Percentiles rank a stretch among this genome's conserved stretches.
phyloP scores from a whole-genome alignment of 352 stramenopile genomes.

The Aphanomyces cochlioides region DNA sequence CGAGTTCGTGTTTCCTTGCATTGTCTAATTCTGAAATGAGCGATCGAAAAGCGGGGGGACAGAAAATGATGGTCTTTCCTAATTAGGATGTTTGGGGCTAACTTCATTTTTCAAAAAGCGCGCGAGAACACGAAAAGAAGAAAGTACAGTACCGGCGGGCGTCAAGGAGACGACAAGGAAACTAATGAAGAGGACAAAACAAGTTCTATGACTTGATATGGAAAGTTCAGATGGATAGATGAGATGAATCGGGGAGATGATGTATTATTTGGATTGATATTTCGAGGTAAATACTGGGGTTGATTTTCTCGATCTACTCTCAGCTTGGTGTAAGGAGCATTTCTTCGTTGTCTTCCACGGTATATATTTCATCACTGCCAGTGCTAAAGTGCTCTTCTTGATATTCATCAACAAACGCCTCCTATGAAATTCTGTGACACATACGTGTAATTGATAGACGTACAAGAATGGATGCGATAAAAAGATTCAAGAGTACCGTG shows the following conservation, averaged over 20 bases:
- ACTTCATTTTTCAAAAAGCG: no score
- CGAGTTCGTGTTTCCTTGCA: not conserved
- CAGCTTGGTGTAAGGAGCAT: no score
- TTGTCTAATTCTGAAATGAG: not conserved
- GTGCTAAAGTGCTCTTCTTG: conserved; percentile 7
- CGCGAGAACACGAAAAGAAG: no score
- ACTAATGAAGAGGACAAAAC: no score
- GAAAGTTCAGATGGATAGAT: no score
- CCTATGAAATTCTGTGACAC: not conserved
- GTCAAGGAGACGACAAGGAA: no score
- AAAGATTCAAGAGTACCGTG: conserved; percentile 65
- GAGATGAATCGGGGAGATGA: no score
- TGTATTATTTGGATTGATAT: no score
- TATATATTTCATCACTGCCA: not conserved
- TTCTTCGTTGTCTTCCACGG: not conserved
- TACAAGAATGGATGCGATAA: conserved; percentile 46
- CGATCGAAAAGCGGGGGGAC: not conserved
- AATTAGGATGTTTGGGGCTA: not conserved
- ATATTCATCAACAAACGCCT: conserved; percentile 29
- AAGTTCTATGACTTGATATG: no score
- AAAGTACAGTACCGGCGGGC: no score
- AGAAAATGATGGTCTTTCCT: conserved; percentile 20
- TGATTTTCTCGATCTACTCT: no score
- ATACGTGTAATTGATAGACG: not conserved
- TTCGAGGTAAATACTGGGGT: no score